A percentile compares a stretch with the other conserved stretches of the same genome.
phyloP scores from a whole-genome alignment of 2,329 filamentous ascomycete genomes.

The Stagonosporopsis cucurbitacearum region DNA sequence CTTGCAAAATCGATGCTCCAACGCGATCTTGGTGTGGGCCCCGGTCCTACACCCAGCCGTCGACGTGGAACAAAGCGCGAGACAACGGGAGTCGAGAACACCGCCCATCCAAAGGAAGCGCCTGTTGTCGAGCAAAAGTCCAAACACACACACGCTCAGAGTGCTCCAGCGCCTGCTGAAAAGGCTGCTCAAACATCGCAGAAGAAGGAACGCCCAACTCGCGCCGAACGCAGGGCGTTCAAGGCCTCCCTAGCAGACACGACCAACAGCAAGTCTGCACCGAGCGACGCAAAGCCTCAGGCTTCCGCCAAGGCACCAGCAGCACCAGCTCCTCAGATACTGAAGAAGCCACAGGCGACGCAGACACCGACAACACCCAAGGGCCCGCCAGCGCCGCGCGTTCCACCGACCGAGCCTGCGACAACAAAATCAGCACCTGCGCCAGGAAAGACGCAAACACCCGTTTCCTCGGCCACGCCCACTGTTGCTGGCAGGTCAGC shows the following conservation, averaged over 20 bases:
- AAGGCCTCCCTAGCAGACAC: slow-evolving; percentile 47
- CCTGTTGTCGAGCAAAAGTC: slow-evolving; percentile 35
- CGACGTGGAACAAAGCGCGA: slow-evolving; percentile 50
- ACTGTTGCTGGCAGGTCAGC: slow-evolving; percentile 19
- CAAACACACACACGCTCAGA: slow-evolving; percentile 34
- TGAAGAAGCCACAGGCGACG: slow-evolving; percentile 48
- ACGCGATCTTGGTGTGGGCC: slow-evolving; percentile 64
- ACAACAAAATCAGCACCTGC: slow-evolving; percentile 29
- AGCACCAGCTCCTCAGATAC: slow-evolving; percentile 44
- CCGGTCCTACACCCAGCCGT: slow-evolving; percentile 51
- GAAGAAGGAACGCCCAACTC: slow-evolving; percentile 50
- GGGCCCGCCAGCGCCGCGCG: slow-evolving; percentile 39
- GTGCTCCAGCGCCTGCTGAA: slow-evolving; percentile 27
- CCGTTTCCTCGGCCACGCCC: slow-evolving; percentile 21
- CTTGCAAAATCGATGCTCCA: slow-evolving; percentile 66
- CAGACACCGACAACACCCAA: slow-evolving; percentile 38
- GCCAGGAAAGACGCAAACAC: slow-evolving; percentile 25
- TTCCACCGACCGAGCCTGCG: slow-evolving; percentile 39
- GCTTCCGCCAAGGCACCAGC: slow-evolving; percentile 29
- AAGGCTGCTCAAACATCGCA: slow-evolving; percentile 37
- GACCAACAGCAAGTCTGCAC: slow-evolving; percentile 33
- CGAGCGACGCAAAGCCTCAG: slow-evolving; percentile 35
- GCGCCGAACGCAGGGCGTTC: slow-evolving; percentile 48
- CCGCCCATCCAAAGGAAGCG: slow-evolving; percentile 35
- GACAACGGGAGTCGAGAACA: slow-evolving; percentile 31